These are phyloP conservation scores for Cystofilobasidium ferigula DNA, from an alignment of 768 basidiomycete genomes.

Conservation along the genomic window DNA sequence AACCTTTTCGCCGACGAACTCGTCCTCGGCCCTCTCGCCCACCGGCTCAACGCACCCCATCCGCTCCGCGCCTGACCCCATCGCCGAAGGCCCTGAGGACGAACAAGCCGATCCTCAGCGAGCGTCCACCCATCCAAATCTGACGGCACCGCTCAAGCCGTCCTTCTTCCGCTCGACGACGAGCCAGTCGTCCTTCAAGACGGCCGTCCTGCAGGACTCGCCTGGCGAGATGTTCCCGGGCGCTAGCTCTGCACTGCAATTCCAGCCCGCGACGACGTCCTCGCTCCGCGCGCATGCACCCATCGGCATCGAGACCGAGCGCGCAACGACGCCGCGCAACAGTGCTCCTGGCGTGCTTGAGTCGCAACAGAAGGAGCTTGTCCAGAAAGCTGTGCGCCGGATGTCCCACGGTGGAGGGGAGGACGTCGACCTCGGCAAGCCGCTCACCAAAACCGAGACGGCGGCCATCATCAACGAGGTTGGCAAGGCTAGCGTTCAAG, in stretches of 20 bases:
- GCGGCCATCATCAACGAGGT: conserved; percentile 1
- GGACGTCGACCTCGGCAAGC: neutral
- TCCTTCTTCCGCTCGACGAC: neutral
- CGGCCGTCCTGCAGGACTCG: neutral
- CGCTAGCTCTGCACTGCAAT: neutral
- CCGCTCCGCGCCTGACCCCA: conserved; percentile 13
- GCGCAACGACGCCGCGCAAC: neutral
- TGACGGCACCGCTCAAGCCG: neutral
- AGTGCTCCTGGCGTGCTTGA: neutral
- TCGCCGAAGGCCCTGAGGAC: conserved; percentile 10
- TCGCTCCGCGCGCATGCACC: neutral
- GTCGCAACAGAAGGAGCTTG: neutral
- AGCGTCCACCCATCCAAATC: neutral
- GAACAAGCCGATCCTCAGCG: neutral
- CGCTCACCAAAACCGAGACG: neutral
- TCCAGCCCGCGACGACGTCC: neutral
- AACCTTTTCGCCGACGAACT: neutral
- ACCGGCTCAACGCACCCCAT: neutral
- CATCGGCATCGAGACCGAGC: neutral
- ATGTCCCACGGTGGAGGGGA: neutral
- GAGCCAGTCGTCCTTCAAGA: neutral
- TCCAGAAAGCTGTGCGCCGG: neutral
- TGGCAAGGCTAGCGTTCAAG: neutral
- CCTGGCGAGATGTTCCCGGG: conserved; percentile 11
- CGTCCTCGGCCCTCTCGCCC: neutral